A percentile compares a stretch with the other conserved stretches of the same genome.
These are phyloP conservation scores for Pisolithus thermaeus DNA, from an alignment of 1,284 basidiomycete genomes.

Conservation along the genomic window DNA sequence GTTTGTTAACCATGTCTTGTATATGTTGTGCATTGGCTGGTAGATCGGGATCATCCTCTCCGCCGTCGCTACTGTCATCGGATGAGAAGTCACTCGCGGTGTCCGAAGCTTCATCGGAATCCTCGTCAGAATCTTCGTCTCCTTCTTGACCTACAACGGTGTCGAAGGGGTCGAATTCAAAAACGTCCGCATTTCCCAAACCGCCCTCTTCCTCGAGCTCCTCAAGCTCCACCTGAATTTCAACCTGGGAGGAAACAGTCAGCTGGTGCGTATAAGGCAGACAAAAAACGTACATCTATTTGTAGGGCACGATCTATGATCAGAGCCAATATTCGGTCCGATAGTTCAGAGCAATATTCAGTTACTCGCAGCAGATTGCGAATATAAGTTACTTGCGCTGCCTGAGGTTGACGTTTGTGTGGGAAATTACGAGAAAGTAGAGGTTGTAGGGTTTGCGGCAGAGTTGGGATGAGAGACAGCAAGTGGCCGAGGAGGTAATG, in stretches of 20 bases:
- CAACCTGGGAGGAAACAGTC: conserved; percentile 55
- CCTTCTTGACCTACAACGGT: conserved; percentile 69
- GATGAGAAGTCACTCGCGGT: conserved; percentile 60
- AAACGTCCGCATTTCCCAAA: conserved; percentile 57
- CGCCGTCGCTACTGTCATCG: conserved; percentile 57
- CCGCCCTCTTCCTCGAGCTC: conserved; percentile 62
- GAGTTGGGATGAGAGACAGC: conserved; percentile 83
- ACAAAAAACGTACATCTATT: conserved; percentile 72
- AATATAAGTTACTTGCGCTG: conserved; percentile 86
- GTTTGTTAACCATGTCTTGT: conserved; percentile 83
- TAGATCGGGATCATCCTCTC: conserved; percentile 40
- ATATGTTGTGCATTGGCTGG: conserved; percentile 61
- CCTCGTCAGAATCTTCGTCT: conserved; percentile 53
- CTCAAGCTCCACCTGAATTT: conserved; percentile 94
- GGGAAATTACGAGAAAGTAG: conserved; percentile 85
- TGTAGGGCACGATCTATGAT: conserved; percentile 91
- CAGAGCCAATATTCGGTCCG: conserved; percentile 78
- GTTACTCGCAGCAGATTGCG: conserved; percentile 84
- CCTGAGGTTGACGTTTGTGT: conserved; percentile 84
- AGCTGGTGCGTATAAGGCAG: neutral
- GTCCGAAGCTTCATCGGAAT: conserved; percentile 43
- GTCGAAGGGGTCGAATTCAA: conserved; percentile 82
- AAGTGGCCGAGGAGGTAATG: conserved; percentile 85
- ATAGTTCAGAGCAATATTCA: conserved; percentile 86
- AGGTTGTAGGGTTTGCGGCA: conserved; percentile 82